A percentile compares a stretch with the other conserved stretches of the same genome.
Evolutionary conservation across 2,329 filamentous ascomycete species (phyloP).

Genomic region (Colletotrichum tabaci): DNA sequence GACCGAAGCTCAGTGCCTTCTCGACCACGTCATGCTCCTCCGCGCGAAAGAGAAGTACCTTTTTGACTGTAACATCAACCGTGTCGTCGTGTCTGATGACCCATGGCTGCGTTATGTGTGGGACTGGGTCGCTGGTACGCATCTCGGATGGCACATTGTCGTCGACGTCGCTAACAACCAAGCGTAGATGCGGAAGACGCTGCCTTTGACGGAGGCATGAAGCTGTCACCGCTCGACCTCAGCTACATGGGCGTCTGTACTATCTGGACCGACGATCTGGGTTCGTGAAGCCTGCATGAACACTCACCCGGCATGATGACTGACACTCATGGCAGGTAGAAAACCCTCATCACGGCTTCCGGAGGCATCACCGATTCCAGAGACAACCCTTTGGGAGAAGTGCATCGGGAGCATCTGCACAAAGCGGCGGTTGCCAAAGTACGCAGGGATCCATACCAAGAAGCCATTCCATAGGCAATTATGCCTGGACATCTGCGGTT

Average conservation of each 20-base stretch:
- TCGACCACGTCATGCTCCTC: conserved; percentile 72
- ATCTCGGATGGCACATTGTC: neutral
- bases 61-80: conserved; percentile 76
- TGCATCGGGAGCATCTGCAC: conserved; percentile 76
- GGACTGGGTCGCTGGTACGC: conserved; percentile 79
- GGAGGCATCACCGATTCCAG: conserved; percentile 61
- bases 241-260: conserved; percentile 82
- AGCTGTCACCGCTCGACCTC: conserved; percentile 77
- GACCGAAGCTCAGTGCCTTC: conserved; percentile 64
- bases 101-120: conserved; percentile 84
- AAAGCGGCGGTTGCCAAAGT: conserved; percentile 72
- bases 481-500: conserved; percentile 81
- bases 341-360: conserved; percentile 64
- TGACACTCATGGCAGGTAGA: conserved; percentile 56
- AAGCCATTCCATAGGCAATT: conserved; percentile 81
- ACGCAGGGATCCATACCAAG: conserved; percentile 74
- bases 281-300: conserved; percentile 54
- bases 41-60: conserved; percentile 75
- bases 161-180: conserved; percentile 46
- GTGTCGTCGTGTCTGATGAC: conserved; percentile 77
- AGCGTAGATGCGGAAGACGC: conserved; percentile 72
- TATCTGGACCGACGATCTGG: conserved; percentile 80
- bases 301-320: conserved; percentile 34
- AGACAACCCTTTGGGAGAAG: conserved; percentile 70
- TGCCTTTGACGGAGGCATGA: conserved; percentile 78